A percentile compares a stretch with the other conserved stretches of the same genome.
phyloP scores from a whole-genome alignment of 2,329 filamentous ascomycete species.

The Stachybotrys echinatus region DNA sequence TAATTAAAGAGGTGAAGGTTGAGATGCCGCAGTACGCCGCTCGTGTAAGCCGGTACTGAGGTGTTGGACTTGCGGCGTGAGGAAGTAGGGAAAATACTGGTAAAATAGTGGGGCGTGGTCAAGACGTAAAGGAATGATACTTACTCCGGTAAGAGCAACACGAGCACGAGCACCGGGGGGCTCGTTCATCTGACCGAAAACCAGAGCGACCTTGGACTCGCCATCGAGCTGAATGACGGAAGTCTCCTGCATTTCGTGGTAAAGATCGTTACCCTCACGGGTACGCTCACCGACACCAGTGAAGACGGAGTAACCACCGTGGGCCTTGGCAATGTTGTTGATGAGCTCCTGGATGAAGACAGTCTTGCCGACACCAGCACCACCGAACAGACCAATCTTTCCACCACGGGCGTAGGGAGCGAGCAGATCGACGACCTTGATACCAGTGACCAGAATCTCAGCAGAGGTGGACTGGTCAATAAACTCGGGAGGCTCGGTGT shows the following conservation, averaged over 20 bases:
- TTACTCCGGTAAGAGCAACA: conserved; percentile 86
- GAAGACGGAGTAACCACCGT: conserved; percentile 99
- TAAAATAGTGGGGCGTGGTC: no score
- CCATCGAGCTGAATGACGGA: conserved; percentile 98
- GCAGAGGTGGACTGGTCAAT: conserved; percentile 92
- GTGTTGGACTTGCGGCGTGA: no score
- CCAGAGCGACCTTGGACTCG: conserved; percentile 98
- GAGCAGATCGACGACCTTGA: conserved; percentile 99
- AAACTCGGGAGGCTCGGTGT: conserved; percentile 90
- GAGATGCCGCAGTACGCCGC: no score
- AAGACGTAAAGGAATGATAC: conserved; percentile 4
- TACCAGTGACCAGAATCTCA: conserved; percentile 97
- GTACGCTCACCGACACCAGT: conserved; percentile 99
- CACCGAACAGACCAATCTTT: conserved; percentile 99
- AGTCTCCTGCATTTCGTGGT: conserved; percentile 99
- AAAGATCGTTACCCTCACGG: conserved; percentile 99
- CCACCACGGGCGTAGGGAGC: conserved; percentile 99
- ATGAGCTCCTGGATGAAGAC: conserved; percentile 99
- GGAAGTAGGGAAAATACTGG: no score
- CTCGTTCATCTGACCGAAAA: conserved; percentile 99
- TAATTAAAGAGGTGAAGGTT: no score
- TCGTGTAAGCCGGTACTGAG: no score
- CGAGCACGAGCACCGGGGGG: conserved; percentile 98
- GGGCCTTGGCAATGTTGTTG: conserved; percentile 99
- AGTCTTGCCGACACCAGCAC: conserved; percentile 99